Conservation (phyloP, 2,329 filamentous ascomycete genomes). For the Elsinoe australis region DNA sequence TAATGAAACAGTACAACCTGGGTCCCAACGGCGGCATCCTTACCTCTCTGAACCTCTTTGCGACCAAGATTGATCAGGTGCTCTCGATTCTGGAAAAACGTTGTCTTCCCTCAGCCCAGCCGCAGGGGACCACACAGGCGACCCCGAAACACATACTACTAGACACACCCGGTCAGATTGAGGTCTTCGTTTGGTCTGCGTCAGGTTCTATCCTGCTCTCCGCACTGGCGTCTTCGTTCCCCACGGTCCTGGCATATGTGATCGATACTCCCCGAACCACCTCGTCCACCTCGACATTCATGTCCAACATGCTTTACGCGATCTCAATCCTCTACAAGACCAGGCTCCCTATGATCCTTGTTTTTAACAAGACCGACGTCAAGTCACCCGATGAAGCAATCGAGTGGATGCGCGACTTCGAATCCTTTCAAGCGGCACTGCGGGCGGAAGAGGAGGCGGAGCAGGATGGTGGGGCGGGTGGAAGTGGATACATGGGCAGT, state of each 20-base stretch:
- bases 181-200: slow-evolving; percentile 97
- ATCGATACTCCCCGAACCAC: slow-evolving; percentile 91
- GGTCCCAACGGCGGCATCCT: slow-evolving; percentile 95
- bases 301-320: slow-evolving; percentile 99
- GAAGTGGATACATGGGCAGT: slow-evolving; percentile 93
- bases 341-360: slow-evolving; percentile 94
- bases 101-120: slow-evolving; percentile 26
- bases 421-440: slow-evolving; percentile 84
- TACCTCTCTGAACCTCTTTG: slow-evolving; percentile 91
- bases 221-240: slow-evolving; percentile 85
- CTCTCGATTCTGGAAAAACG: slow-evolving; percentile 84
- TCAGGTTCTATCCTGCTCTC: slow-evolving; percentile 90
- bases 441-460: slow-evolving; percentile 69
- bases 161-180: slow-evolving; percentile 95
- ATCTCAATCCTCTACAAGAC: slow-evolving; percentile 99
- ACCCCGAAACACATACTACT: slow-evolving; percentile 75
- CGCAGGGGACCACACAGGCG: slow-evolving; percentile 38
- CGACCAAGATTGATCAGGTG: slow-evolving; percentile 96
- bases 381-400: slow-evolving; percentile 84
- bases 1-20: slow-evolving; percentile 98
- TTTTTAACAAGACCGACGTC: slow-evolving; percentile 98
- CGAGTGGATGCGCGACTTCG: slow-evolving; percentile 99
- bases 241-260: slow-evolving; percentile 93
- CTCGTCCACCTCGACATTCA: slow-evolving; percentile 89
- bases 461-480: slow-evolving; percentile 59